Evolutionary conservation across 2,329 filamentous ascomycete species (phyloP), one percentile per base, ranked within the genome.

Genomic region (Fusarium algeriense): DNA sequence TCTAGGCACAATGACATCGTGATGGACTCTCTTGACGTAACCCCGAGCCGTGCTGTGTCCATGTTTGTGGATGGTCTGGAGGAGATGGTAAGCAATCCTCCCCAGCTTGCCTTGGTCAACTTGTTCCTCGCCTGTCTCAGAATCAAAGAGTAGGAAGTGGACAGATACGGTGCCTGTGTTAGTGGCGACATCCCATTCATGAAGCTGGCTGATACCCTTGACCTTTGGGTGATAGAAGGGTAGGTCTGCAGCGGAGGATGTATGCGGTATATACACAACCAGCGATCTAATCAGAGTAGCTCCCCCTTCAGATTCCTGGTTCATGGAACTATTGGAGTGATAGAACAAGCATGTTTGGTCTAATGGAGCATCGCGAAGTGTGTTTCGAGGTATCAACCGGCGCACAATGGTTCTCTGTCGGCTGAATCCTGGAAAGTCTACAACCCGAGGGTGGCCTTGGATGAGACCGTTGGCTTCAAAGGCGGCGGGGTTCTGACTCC

Each of bases 211-310:
- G 28, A 97, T 85, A 15, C 89, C 89, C 55, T 86, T 87, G 26
- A 97, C 91, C 56, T 87, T 85, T 26, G 95, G 95, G 78, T 98
- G 95, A 80, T 98, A 98, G 81, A 92, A 97, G 2, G 95, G 95
- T 67, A 96, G 86, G 5, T 91, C 87, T 17, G 87, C 84, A 14
- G 86, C 82, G 3, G 83, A 83, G 35, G 85, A 79, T 12, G 89
- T 85, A 80, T 97, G 94, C 11, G 95, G 94, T 9, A 92, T 85
- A 78, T 97, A 97, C 37, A 97, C 80, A 19, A 97, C 89, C 8
- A 83, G 74, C 15, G 81, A 78, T 60, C 78, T 74, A 41, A 66
- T 35, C 32, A 70, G 74, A 30, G 77, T 75, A 23, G 81, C 76
- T 43, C 67, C 70, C 54, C 73, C 69, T 14, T 75, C 23, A 70